These are phyloP conservation scores for Termitomyces eurrhizus DNA, from an alignment of 768 basidiomycete genomes.

Conservation along the genomic window DNA sequence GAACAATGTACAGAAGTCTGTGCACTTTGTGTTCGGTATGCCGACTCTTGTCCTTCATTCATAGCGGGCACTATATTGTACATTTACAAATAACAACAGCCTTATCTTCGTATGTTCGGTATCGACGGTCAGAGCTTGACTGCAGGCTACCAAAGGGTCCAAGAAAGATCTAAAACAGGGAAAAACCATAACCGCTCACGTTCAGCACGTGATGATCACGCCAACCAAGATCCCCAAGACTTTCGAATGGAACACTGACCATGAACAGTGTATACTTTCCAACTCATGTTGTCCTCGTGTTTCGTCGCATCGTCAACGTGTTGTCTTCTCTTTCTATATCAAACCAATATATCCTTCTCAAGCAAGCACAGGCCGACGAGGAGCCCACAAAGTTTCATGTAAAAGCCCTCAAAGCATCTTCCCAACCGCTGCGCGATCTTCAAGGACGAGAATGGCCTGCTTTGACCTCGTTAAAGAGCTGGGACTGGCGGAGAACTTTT, in stretches of 20 bases:
- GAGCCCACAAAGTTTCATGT: constrained; percentile 6
- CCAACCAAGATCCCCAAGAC: constrained; percentile 8
- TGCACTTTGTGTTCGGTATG: not conserved
- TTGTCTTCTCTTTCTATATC: constrained; percentile 70
- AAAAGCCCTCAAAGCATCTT: constrained; percentile 1
- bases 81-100: too few relatives aligned
- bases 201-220: constrained; percentile 9
- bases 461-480: constrained; percentile 21
- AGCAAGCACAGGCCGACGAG: constrained; percentile 16
- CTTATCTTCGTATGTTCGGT: not conserved
- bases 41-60: not conserved
- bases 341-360: constrained; percentile 50
- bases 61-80: not conserved
- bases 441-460: constrained; percentile 25
- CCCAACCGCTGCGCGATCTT: constrained; percentile 12
- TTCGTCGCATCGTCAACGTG: constrained; percentile 64
- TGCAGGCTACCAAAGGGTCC: not conserved
- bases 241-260: constrained; percentile 4
- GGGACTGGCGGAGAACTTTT: constrained; percentile 19
- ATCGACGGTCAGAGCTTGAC: not conserved
- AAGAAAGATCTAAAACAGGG: too few relatives aligned
- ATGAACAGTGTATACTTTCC: constrained; percentile 52
- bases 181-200: too few relatives aligned
- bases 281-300: constrained; percentile 52
- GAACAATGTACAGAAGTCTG: constrained; percentile 2